Evolutionary conservation across 805 yeast genomes (phyloP).

Genomic region (Nakazawaea ishiwadae): DNA sequence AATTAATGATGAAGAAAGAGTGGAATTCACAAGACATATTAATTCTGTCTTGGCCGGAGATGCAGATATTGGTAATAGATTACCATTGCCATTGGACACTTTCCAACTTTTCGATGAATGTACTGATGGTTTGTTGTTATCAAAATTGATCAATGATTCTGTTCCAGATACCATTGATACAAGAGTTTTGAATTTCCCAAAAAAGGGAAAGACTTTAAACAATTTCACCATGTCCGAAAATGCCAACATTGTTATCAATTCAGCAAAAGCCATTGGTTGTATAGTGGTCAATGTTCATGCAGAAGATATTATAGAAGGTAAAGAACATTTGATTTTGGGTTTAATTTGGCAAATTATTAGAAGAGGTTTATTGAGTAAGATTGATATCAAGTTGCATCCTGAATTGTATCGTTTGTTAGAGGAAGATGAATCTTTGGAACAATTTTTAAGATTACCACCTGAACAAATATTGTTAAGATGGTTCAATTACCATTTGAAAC

Average conservation of each 20-base stretch:
- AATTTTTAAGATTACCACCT: constrained; percentile 93
- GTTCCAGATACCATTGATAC: constrained; percentile 98
- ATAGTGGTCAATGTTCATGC: constrained; percentile 97
- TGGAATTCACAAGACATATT: constrained; percentile 94
- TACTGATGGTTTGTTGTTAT: constrained; percentile 88
- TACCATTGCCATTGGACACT: constrained; percentile 90
- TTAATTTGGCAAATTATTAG: constrained; percentile 96
- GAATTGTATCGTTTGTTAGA: constrained; percentile 91
- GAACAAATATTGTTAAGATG: constrained; percentile 95
- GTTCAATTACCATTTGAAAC: constrained; percentile 94
- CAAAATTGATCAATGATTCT: constrained; percentile 93
- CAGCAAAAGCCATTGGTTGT: constrained; percentile 99
- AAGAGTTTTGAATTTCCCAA: constrained; percentile 89
- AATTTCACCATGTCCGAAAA: constrained; percentile 95
- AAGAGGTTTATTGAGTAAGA: constrained; percentile 90
- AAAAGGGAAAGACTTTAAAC: constrained; percentile 74
- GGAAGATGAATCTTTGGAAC: constrained; percentile 96
- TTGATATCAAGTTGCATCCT: constrained; percentile 94
- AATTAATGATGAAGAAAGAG: constrained; percentile 93
- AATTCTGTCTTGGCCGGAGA: constrained; percentile 90
- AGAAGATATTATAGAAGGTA: constrained; percentile 92
- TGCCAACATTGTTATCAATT: constrained; percentile 95
- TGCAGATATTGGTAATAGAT: constrained; percentile 70
- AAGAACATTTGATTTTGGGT: constrained; percentile 87
- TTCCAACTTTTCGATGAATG: constrained; percentile 97